Evolutionary conservation across 2,329 filamentous ascomycete species (phyloP).

Genomic region (Aspergillus sp.): DNA sequence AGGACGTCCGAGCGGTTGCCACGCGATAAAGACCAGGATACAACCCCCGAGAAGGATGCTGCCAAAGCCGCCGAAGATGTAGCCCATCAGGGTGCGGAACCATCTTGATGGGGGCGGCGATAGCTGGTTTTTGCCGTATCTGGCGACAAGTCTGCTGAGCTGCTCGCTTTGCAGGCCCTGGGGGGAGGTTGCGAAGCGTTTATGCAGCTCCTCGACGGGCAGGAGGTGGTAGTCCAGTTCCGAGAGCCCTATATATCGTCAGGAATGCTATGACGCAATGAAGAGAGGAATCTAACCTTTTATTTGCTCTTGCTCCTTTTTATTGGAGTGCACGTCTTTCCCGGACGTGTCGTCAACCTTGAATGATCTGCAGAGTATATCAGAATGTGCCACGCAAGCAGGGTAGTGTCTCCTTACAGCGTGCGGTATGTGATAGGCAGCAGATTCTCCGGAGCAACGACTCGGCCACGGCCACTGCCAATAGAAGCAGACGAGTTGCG

Average conservation of each 20-base stretch:
- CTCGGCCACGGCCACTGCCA: constrained; percentile 1
- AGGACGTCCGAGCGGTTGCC: constrained; percentile 73
- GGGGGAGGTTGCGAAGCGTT: constrained; percentile 58
- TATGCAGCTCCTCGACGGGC: constrained; percentile 57
- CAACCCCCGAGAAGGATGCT: constrained; percentile 66
- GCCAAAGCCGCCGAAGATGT: constrained; percentile 78
- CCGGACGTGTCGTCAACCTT: neutral
- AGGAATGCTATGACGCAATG: neutral
- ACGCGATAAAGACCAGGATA: constrained; percentile 73
- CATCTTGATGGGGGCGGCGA: constrained; percentile 64
- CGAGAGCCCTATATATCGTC: constrained; percentile 53
- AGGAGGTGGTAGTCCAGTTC: constrained; percentile 64
- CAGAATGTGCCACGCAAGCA: neutral
- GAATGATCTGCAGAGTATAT: neutral
- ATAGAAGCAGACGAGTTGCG: constrained; percentile 2
- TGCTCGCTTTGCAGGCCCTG: constrained; percentile 63
- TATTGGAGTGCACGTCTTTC: neutral
- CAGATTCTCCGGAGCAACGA: constrained; percentile 3
- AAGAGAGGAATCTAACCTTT: neutral
- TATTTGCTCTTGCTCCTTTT: neutral
- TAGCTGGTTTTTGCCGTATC: constrained; percentile 68
- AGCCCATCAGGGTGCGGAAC: constrained; percentile 60
- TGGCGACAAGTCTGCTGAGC: constrained; percentile 53
- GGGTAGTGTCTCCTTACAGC: neutral
- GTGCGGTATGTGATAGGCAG: constrained; percentile 8